Conservation (phyloP, 225 moss, liverwort and hornwort species). For the Climacium dendroides region DNA sequence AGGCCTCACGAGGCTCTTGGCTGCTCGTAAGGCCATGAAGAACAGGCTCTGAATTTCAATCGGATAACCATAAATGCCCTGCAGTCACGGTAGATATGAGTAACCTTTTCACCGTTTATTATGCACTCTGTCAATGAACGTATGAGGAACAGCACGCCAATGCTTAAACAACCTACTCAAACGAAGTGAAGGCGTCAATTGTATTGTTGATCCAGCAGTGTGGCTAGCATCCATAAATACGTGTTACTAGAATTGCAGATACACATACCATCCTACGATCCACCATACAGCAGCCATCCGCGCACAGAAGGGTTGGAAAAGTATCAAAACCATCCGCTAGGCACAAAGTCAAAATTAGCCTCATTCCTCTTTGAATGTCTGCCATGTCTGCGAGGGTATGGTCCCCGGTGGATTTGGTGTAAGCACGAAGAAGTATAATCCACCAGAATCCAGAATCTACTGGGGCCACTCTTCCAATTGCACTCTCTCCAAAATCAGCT, state of each 20-base stretch:
- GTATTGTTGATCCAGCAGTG: not conserved
- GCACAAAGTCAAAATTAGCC: constrained; percentile 69
- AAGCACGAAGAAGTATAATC: constrained; percentile 91
- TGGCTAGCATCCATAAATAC: not conserved
- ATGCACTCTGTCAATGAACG: not conserved
- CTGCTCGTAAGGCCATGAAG: constrained; percentile 83
- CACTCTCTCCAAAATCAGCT: constrained; percentile 94
- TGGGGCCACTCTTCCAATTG: constrained; percentile 91
- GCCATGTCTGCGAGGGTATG: constrained; percentile 73
- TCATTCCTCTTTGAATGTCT: constrained; percentile 81
- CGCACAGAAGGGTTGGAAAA: constrained; percentile 82
- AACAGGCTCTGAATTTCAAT: constrained; percentile 93
- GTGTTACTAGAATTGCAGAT: not conserved
- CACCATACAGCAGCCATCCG: constrained; percentile 96
- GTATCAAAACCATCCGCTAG: constrained; percentile 95
- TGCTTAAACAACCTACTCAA: not conserved
- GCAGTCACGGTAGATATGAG: not conserved
- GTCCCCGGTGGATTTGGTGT: constrained; percentile 89
- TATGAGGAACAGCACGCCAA: not conserved
- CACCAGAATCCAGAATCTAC: constrained; percentile 99
- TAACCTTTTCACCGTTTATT: not conserved
- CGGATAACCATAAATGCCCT: constrained; percentile 96
- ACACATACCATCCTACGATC: constrained; percentile 79
- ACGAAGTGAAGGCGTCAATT: not conserved
- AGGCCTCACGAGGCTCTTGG: constrained; percentile 60